These are phyloP conservation scores for Monilinia laxa DNA, from an alignment of 2,329 filamentous ascomycete genomes.

Conservation along the genomic window DNA sequence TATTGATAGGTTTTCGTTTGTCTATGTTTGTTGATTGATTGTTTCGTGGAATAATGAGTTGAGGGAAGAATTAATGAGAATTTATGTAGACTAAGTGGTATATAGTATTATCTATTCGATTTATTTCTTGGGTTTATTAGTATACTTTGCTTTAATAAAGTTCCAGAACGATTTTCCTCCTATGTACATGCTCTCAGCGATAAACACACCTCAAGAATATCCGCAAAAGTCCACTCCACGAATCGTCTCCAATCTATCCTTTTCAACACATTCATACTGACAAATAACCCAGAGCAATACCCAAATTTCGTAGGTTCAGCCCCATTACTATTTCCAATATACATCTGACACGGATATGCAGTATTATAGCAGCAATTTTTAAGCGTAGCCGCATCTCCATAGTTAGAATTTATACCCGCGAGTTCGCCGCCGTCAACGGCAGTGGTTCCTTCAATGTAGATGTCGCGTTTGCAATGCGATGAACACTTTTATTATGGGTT, in stretches of 20 bases:
- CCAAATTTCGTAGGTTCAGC: background rate
- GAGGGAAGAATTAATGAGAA: background rate
- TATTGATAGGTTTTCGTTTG: background rate
- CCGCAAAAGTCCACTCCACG: too few species aligned
- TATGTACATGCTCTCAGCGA: too few species aligned
- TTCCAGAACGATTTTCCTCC: background rate
- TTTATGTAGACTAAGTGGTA: background rate
- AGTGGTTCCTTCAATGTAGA: constrained; percentile 8
- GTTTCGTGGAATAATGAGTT: background rate
- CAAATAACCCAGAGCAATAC: background rate
- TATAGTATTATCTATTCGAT: background rate
- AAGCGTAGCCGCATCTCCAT: background rate
- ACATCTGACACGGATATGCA: constrained; percentile 2
- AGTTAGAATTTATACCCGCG: constrained; percentile 11
- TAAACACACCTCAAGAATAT: too few species aligned
- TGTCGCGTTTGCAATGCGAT: constrained; percentile 5
- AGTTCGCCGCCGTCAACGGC: background rate
- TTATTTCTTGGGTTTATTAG: background rate
- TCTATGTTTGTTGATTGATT: background rate
- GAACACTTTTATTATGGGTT: background rate
- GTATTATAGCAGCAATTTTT: constrained; percentile 1
- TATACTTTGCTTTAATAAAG: background rate
- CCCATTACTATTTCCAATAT: background rate
- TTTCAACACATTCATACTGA: fast-evolving
- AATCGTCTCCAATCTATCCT: background rate